Conservation (phyloP, 2,329 filamentous ascomycete genomes). For the Nigrospora oryzae region DNA sequence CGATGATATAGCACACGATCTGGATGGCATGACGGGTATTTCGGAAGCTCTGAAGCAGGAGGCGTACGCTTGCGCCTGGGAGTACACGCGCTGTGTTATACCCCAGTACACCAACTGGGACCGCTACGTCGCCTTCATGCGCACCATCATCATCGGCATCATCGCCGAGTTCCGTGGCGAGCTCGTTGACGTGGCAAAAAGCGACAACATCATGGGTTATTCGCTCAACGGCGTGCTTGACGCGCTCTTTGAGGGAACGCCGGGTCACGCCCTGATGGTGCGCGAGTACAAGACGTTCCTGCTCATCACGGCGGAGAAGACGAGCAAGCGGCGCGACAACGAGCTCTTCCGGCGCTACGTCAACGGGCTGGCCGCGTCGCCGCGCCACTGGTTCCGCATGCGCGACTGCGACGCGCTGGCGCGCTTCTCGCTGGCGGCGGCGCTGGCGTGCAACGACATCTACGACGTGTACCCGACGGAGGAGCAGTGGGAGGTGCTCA, state of each 20-base stretch:
- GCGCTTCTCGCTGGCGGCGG: conserved; percentile 20
- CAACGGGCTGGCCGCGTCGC: conserved; percentile 14
- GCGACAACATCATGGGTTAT: conserved; percentile 9
- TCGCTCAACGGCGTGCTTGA: conserved; percentile 7
- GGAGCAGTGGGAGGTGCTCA: conserved; percentile 10
- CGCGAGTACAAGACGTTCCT: conserved; percentile 14
- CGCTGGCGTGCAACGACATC: conserved; percentile 21
- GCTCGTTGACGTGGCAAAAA: conserved; percentile 7
- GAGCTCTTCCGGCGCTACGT: conserved; percentile 20
- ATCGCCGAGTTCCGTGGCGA: conserved; percentile 12
- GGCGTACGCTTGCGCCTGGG: conserved; percentile 11
- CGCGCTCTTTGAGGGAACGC: conserved; percentile 8
- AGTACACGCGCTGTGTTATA: conserved; percentile 16
- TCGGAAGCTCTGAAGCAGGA: conserved; percentile 7
- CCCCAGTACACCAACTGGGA: conserved; percentile 14
- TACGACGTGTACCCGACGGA: conserved; percentile 14
- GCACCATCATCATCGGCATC: conserved; percentile 12
- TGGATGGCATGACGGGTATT: conserved; percentile 1
- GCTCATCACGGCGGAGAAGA: conserved; percentile 11
- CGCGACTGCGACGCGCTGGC: conserved; percentile 22
- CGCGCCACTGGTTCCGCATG: conserved; percentile 20
- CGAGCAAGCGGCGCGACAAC: conserved; percentile 3
- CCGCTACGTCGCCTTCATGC: conserved; percentile 13
- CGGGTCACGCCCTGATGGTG: conserved; percentile 6
- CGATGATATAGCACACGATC: conserved; percentile 5